Evolutionary conservation across 169 alveolate genomes (phyloP).

Genomic region (Plasmodium inui): DNA sequence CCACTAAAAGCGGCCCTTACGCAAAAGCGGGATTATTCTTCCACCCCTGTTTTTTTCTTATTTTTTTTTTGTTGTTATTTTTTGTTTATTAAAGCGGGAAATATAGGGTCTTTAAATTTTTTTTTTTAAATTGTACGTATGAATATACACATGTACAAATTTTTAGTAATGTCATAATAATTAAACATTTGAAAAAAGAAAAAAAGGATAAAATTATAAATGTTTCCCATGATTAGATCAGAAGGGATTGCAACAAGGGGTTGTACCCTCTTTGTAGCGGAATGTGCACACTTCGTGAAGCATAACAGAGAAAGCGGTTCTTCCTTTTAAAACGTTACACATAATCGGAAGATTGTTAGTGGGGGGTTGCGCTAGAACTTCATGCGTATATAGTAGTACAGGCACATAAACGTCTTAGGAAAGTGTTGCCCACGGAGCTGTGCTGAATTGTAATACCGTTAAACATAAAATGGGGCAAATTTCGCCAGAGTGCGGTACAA

Average conservation of each 20-base stretch:
- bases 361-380: background rate
- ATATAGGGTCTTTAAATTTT: background rate
- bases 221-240: background rate
- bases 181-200: background rate
- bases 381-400: background rate
- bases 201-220: background rate
- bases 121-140: background rate
- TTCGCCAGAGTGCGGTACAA: background rate
- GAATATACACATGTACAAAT: background rate
- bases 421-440: background rate
- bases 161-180: slow-evolving; percentile 1
- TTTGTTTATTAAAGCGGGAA: background rate
- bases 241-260: background rate
- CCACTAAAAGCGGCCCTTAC: background rate
- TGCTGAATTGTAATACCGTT: background rate
- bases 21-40: background rate
- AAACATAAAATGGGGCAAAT: background rate
- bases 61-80: background rate
- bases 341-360: background rate
- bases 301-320: background rate
- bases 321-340: background rate
- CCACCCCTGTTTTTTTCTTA: background rate
- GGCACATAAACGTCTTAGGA: background rate
- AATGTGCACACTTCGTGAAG: background rate
- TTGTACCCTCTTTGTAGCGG: background rate